These are phyloP conservation scores for Schizosaccharomyces octosporus DNA, from an alignment of 805 yeast genomes.

Conservation along the genomic window DNA sequence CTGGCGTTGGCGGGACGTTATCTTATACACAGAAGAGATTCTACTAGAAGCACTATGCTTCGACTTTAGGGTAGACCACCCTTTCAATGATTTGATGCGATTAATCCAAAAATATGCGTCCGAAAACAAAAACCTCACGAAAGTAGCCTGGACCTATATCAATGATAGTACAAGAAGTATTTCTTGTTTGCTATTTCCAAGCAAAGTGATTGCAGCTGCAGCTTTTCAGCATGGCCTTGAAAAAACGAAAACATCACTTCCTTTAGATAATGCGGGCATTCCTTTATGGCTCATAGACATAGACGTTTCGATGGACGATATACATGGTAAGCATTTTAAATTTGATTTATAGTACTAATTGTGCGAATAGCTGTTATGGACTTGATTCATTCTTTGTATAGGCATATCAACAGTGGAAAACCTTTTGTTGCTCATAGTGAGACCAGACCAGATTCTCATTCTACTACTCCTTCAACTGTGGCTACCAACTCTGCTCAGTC, in stretches of 20 bases:
- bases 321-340: background rate
- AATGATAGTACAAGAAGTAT: conserved; percentile 18
- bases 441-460: too few relatives aligned
- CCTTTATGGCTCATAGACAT: background rate
- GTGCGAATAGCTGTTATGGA: background rate
- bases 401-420: background rate
- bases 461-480: too few relatives aligned
- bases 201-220: conserved; percentile 16
- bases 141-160: conserved; percentile 16
- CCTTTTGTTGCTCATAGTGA: background rate
- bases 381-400: background rate
- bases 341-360: background rate
- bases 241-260: background rate
- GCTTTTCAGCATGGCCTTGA: conserved; percentile 16
- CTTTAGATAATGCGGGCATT: background rate
- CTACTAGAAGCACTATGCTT: conserved; percentile 23
- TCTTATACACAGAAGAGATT: conserved; percentile 22
- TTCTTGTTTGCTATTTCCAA: conserved; percentile 13
- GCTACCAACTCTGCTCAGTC: too few relatives aligned
- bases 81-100: conserved; percentile 11
- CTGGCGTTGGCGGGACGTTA: conserved; percentile 27
- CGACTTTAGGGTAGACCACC: conserved; percentile 17
- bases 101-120: conserved; percentile 7
- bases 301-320: background rate
- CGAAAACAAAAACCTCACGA: conserved; percentile 9